Conservation (phyloP, 2,329 filamentous ascomycete genomes). For the Cladophialophora yegresii region DNA sequence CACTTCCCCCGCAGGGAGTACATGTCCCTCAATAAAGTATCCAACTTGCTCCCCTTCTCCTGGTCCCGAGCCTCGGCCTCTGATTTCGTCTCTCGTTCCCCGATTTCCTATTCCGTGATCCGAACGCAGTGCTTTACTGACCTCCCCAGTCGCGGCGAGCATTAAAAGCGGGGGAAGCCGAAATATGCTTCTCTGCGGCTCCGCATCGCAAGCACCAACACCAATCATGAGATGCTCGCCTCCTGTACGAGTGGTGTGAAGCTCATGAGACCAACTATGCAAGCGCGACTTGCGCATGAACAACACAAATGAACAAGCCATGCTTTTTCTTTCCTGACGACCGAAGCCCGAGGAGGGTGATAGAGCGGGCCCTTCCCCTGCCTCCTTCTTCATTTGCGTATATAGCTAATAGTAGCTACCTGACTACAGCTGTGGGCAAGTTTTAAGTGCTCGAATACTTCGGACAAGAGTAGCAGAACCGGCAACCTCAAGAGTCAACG, state of each 20-base stretch:
- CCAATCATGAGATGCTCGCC: background rate
- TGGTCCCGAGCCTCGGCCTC: background rate
- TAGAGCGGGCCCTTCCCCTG: too few relatives aligned
- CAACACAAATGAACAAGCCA: background rate
- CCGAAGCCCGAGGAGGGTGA: constrained; percentile 1
- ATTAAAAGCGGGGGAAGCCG: background rate
- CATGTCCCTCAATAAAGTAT: background rate
- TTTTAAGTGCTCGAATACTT: background rate
- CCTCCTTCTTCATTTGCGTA: background rate
- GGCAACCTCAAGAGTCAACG: background rate
- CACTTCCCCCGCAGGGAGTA: background rate
- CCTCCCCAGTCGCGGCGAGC: background rate
- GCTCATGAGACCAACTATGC: constrained; percentile 3
- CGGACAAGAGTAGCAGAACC: background rate
- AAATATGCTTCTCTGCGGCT: background rate
- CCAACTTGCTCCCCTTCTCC: background rate
- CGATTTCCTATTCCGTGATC: background rate
- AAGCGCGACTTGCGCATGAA: background rate
- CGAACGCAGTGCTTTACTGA: background rate
- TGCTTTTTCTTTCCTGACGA: constrained; percentile 1
- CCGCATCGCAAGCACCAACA: background rate
- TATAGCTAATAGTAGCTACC: background rate
- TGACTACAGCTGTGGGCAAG: background rate
- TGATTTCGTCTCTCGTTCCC: background rate
- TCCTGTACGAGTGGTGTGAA: constrained; percentile 3